A percentile compares a stretch with the other conserved stretches of the same genome.
phyloP scores from a whole-genome alignment of 1,139 yeast species.

The Hansenula lynferdii region DNA sequence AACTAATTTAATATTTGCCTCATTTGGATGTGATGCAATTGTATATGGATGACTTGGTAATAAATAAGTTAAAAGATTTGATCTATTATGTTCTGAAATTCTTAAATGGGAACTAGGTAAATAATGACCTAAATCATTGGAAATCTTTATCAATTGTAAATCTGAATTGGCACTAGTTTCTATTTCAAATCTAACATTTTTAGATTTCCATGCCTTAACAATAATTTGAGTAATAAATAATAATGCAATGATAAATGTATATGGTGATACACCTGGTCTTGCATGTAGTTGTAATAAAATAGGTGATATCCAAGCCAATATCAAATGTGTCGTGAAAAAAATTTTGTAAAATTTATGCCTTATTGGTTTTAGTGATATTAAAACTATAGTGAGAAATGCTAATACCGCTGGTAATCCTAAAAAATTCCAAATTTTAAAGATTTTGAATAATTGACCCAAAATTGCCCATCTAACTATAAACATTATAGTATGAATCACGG shows the following conservation, averaged over 20 bases:
- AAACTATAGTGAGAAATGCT: constrained; percentile 37
- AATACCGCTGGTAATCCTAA: constrained; percentile 55
- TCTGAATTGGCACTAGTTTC: constrained; percentile 25
- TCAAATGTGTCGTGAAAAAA: constrained; percentile 67
- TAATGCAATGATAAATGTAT: constrained; percentile 40
- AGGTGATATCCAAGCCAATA: constrained; percentile 61
- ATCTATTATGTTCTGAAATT: constrained; percentile 26
- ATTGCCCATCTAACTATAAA: constrained; percentile 43
- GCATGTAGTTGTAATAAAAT: constrained; percentile 64
- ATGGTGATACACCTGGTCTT: constrained; percentile 61
- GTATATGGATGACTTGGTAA: constrained; percentile 80
- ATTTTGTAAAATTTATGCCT: constrained; percentile 49
- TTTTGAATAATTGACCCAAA: constrained; percentile 33
- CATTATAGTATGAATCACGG: constrained; percentile 53
- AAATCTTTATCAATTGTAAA: constrained; percentile 29
- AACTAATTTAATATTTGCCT: constrained; percentile 36
- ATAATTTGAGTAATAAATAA: constrained; percentile 41
- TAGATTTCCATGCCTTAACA: constrained; percentile 26
- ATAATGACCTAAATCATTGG: constrained; percentile 28
- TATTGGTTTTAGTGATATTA: constrained; percentile 53
- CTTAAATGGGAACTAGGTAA: constrained; percentile 45
- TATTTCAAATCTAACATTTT: constrained; percentile 22
- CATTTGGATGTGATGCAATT: constrained; percentile 60
- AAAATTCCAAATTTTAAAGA: constrained; percentile 44
- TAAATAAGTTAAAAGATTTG: constrained; percentile 35